Evolutionary conservation across 805 yeast species (phyloP).

Genomic region (Kuraishia molischiana): DNA sequence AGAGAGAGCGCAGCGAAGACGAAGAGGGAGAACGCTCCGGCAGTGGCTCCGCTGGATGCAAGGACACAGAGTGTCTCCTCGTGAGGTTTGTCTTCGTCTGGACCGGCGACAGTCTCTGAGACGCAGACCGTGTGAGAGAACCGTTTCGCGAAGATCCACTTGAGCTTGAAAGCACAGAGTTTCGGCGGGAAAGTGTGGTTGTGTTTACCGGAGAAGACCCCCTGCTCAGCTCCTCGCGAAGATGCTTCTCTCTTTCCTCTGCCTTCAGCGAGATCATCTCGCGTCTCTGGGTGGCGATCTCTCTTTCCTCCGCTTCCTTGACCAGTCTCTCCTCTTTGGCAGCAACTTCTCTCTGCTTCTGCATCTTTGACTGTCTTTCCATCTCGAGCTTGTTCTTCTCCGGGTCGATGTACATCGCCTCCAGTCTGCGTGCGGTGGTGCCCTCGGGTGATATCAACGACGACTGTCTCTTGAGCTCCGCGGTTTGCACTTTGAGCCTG

Average conservation of each 20-base stretch:
- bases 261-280: slow-evolving; percentile 8
- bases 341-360: slow-evolving; percentile 12
- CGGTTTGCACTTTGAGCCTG: neutral
- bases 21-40: neutral
- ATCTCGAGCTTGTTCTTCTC: slow-evolving; percentile 13
- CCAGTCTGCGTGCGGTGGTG: slow-evolving; percentile 8
- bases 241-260: slow-evolving; percentile 12
- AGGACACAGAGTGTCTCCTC: neutral
- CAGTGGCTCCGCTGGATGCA: neutral
- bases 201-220: slow-evolving; percentile 1
- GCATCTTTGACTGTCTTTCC: slow-evolving; percentile 15
- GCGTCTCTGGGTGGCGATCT: slow-evolving; percentile 7
- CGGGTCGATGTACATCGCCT: slow-evolving; percentile 14
- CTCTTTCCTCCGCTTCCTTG: slow-evolving; percentile 12
- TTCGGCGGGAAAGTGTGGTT: neutral
- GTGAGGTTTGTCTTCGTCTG: neutral
- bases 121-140: neutral
- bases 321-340: slow-evolving; percentile 15
- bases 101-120: neutral
- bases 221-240: slow-evolving; percentile 10
- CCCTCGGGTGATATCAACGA: neutral
- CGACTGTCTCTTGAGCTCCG: neutral
- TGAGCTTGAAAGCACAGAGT: neutral
- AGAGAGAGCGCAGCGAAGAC: neutral
- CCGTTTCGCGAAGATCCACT: neutral